Evolutionary conservation across 768 basidiomycete species (phyloP).

Genomic region (Xerocomus potaroensis): DNA sequence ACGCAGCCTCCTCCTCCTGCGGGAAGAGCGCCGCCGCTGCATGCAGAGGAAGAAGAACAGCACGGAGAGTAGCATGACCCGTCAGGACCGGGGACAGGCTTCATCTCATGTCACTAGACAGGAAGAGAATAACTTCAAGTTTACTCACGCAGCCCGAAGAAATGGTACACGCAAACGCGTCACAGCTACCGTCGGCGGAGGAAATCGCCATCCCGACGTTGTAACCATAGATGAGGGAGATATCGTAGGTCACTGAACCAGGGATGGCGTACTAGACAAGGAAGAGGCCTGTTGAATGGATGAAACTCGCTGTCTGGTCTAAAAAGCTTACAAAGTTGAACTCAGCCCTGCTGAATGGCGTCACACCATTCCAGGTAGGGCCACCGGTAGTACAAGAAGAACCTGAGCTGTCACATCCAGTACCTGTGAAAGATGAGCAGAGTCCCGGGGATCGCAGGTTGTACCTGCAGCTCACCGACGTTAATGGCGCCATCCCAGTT

Average conservation of each 20-base stretch:
- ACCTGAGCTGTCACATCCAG: slow-evolving; percentile 23
- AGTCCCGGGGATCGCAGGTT: neutral
- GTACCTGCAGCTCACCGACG: slow-evolving; percentile 17
- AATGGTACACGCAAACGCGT: slow-evolving; percentile 30
- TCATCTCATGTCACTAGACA: neutral
- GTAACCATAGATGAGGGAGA: slow-evolving; percentile 32
- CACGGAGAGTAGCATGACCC: slow-evolving; percentile 28
- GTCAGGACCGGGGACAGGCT: slow-evolving; percentile 29
- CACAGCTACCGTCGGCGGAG: slow-evolving; percentile 21
- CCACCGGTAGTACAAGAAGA: slow-evolving; percentile 27
- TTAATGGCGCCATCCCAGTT: slow-evolving; percentile 32
- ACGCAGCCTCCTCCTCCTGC: slow-evolving; percentile 27
- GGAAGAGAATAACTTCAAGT: neutral
- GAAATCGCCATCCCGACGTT: slow-evolving; percentile 34
- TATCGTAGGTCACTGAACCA: slow-evolving; percentile 30
- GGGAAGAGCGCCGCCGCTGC: slow-evolving; percentile 26
- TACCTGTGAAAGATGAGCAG: slow-evolving; percentile 20
- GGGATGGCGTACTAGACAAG: slow-evolving; percentile 19
- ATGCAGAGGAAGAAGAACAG: slow-evolving; percentile 27
- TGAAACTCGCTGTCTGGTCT: no score
- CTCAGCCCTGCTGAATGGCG: slow-evolving; percentile 31
- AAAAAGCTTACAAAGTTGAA: slow-evolving; percentile 29
- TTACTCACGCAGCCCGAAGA: slow-evolving; percentile 30
- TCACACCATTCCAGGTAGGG: slow-evolving; percentile 28
- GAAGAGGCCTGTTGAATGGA: neutral